Conservation (phyloP, 192 early-diverging fungal genomes). For the Gamsiella multidivaricata region DNA sequence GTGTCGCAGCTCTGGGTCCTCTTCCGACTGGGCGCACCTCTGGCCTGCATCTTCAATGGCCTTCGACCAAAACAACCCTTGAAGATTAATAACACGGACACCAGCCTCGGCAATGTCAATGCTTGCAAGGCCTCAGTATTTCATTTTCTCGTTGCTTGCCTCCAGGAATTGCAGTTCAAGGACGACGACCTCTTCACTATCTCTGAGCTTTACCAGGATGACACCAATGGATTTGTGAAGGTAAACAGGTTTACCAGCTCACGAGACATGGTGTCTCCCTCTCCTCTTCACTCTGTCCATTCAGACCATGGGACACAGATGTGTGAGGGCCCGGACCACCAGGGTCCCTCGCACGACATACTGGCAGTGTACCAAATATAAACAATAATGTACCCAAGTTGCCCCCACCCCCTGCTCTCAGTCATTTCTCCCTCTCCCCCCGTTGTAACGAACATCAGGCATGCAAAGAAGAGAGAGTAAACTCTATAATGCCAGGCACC, state of each 20-base stretch:
- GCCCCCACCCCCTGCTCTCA: too few species aligned
- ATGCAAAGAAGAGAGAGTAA: too few species aligned
- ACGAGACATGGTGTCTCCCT: too few species aligned
- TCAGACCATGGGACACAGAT: neutral
- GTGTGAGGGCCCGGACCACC: too few species aligned
- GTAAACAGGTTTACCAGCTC: too few species aligned
- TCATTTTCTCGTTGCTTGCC: constrained; percentile 88
- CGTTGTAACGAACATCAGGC: too few species aligned
- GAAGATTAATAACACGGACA: constrained; percentile 56
- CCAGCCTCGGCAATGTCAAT: constrained; percentile 63
- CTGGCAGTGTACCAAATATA: too few species aligned
- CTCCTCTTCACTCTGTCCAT: neutral
- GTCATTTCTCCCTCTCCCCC: too few species aligned
- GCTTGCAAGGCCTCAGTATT: constrained; percentile 86
- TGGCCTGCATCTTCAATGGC: constrained; percentile 79
- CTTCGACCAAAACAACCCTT: constrained; percentile 69
- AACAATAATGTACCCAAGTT: too few species aligned
- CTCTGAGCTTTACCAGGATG: constrained; percentile 90
- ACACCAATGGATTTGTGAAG: constrained; percentile 97
- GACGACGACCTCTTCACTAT: constrained; percentile 87
- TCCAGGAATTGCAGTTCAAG: constrained; percentile 73
- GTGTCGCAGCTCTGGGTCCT: constrained; percentile 77
- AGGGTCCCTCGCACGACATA: too few species aligned
- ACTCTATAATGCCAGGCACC: too few species aligned
- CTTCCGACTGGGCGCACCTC: constrained; percentile 75